These are phyloP conservation scores for Solanum virginianum DNA, from an alignment of 257 asterid species.

Conservation along the genomic window DNA sequence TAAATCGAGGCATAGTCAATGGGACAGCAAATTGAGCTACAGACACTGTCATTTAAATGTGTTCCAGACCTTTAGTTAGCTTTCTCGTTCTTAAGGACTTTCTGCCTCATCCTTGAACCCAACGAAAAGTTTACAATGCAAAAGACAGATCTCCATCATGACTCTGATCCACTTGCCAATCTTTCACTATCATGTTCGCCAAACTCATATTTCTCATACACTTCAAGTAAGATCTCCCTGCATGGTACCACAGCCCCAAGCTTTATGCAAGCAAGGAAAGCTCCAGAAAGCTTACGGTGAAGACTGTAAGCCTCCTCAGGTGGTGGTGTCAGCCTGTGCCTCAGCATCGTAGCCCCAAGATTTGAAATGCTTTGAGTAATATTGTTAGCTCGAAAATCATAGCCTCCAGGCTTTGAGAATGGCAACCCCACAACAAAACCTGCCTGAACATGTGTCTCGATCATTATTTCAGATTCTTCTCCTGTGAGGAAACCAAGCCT, in stretches of 20 bases:
- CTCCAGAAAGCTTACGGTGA: constrained; percentile 93
- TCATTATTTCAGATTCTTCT: constrained; percentile 73
- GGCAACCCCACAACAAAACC: constrained; percentile 93
- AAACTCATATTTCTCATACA: constrained; percentile 39
- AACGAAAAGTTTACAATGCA: neutral
- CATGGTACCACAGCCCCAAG: constrained; percentile 91
- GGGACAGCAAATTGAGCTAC: neutral
- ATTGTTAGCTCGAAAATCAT: constrained; percentile 72
- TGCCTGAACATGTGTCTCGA: constrained; percentile 89
- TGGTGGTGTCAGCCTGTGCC: constrained; percentile 91
- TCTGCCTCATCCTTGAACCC: neutral
- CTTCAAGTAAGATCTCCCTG: constrained; percentile 58
- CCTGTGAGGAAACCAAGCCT: constrained; percentile 94
- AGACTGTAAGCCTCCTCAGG: constrained; percentile 97
- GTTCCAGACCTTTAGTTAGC: neutral
- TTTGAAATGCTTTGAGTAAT: constrained; percentile 67
- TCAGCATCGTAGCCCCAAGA: constrained; percentile 85
- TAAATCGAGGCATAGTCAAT: neutral
- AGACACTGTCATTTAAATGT: neutral
- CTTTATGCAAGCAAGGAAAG: constrained; percentile 96
- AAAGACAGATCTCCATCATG: neutral
- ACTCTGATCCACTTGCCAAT: constrained; percentile 9
- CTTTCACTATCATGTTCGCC: constrained; percentile 14
- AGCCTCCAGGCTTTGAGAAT: constrained; percentile 65
- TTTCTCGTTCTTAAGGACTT: neutral